Evolutionary conservation across 768 basidiomycete genomes (phyloP).

Genomic region (Mycena vitilis): DNA sequence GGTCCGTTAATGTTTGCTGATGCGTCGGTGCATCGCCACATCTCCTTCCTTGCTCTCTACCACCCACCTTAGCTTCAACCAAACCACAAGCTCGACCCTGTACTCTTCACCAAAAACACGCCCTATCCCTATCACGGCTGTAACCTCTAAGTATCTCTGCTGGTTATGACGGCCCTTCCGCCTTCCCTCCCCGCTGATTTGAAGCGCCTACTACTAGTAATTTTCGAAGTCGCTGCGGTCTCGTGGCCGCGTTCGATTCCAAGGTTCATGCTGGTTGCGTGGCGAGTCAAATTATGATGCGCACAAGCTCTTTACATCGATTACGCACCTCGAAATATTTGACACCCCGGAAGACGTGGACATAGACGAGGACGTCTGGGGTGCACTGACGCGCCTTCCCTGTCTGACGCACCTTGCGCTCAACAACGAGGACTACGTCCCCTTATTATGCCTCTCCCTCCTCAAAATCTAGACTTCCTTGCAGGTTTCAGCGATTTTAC

Average conservation of each 20-base stretch:
- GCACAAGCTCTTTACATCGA: neutral
- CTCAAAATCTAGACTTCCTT: neutral
- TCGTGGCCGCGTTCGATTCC: neutral
- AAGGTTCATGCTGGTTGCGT: neutral
- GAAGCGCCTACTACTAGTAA: neutral
- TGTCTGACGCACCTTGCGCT: neutral
- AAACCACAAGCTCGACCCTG: no score
- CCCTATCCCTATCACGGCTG: no score
- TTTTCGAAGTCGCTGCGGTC: neutral
- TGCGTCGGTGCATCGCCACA: no score
- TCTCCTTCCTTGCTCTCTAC: no score
- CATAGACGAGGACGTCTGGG: neutral
- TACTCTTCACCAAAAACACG: no score
- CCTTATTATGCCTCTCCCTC: neutral
- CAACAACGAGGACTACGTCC: neutral
- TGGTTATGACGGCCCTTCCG: no score
- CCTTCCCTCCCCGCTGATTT: neutral
- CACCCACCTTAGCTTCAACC: no score
- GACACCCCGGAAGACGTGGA: no score
- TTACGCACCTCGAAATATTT: neutral
- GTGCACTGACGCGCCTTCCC: neutral
- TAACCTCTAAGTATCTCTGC: no score
- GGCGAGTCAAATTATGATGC: conserved; percentile 2
- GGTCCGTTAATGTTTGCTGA: no score
- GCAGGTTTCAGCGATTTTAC: neutral